Evolutionary conservation across 192 early-diverging fungal genomes (phyloP), one percentile per base, ranked within the genome.

Genomic region (Backusella tarrabulga): DNA sequence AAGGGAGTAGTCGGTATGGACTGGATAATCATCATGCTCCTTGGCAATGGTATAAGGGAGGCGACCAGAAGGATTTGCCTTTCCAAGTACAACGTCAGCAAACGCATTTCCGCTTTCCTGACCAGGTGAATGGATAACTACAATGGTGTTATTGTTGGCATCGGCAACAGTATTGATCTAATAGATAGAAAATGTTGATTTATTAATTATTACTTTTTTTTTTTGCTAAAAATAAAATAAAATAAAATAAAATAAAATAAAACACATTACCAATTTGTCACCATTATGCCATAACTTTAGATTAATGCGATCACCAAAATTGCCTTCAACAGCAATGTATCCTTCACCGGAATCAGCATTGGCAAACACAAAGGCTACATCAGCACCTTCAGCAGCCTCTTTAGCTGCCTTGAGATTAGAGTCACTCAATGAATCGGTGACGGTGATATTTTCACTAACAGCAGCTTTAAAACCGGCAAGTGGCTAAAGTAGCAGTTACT

Each of bases 91-190:
- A 36, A 92, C 83, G 70, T 92, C 88, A 63, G 91, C 91, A 68
- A 92, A 70, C 12, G 89, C 79, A 75, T 92, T 89, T 32, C 91
- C 91, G 68, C 85, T 79, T 76, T 93, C 91, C 77, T 93, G 88
- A 40, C 91, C 91, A 63, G 86, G 83, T 29, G 83, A 76, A 72
- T 86, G 82, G 14, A 87, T 84, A 15, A 92, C 87, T 36, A 92
- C 91, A 41, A 92, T 68, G 0, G 87, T 88, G 15, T 84, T 85
- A n/a, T 85, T 77, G 56, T 91, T 87, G 23, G 54, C 76, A 38
- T 79, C 77, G 12, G 91, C 91, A 38, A 83, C 90, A 8, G 84
- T 68, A 38, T 85, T 36, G 40, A 87, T 86, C 81, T 79, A 63
- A 29, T 32, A 4, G 19, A 52, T 72, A 42, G 9, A 19, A 26